Conservation (phyloP, 768 basidiomycete genomes). For the Cyclocybe aegerita region DNA sequence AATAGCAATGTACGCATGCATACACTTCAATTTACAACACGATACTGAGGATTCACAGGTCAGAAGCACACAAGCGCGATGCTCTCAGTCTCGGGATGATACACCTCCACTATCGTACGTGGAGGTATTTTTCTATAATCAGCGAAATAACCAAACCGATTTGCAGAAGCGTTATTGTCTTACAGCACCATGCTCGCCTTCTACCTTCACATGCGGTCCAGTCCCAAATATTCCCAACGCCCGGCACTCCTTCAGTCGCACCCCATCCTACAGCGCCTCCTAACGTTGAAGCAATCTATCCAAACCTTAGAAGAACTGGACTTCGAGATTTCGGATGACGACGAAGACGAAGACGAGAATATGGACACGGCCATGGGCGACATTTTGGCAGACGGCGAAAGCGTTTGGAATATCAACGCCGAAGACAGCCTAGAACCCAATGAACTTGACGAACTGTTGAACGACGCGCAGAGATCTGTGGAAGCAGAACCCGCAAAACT, state of each 20-base stretch:
- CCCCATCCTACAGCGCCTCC: slow-evolving; percentile 73
- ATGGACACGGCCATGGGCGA: slow-evolving; percentile 30
- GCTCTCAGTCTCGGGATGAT: slow-evolving; percentile 66
- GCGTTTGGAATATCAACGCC: slow-evolving; percentile 41
- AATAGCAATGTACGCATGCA: slow-evolving; percentile 48
- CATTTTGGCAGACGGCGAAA: slow-evolving; percentile 37
- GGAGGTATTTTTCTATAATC: not conserved
- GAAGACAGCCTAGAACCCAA: slow-evolving; percentile 37
- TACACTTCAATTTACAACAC: not conserved
- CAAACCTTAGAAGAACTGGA: slow-evolving; percentile 83
- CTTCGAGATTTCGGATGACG: slow-evolving; percentile 54
- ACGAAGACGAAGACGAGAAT: slow-evolving; percentile 36
- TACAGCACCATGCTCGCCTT: slow-evolving; percentile 91
- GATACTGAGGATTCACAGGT: slow-evolving; percentile 32
- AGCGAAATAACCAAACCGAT: not conserved
- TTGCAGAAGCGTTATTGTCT: slow-evolving; percentile 80
- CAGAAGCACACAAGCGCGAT: slow-evolving; percentile 47
- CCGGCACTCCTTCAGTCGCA: slow-evolving; percentile 65
- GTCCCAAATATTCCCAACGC: slow-evolving; percentile 58
- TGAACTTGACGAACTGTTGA: slow-evolving; percentile 57
- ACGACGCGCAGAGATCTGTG: slow-evolving; percentile 41
- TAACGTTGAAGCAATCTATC: slow-evolving; percentile 82
- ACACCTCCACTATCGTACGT: slow-evolving; percentile 88
- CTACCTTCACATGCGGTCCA: slow-evolving; percentile 84
- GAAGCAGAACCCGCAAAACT: slow-evolving; percentile 21